phyloP scores from a whole-genome alignment of 139 green algal genomes.

The Tetraselmis striata region DNA sequence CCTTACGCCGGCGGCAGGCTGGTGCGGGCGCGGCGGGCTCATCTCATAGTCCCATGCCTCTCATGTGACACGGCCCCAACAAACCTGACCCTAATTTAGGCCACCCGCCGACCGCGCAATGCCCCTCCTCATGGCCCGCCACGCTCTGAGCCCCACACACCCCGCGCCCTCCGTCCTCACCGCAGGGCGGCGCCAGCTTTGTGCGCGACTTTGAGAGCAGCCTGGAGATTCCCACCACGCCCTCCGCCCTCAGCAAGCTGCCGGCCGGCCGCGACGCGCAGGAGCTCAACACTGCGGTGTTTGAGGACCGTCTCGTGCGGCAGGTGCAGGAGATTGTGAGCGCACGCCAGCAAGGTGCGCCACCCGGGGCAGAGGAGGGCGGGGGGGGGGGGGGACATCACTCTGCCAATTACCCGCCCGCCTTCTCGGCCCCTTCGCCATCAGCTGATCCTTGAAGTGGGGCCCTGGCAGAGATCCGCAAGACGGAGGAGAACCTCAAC shows the following conservation, averaged over 20 bases:
- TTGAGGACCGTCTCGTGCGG: not conserved
- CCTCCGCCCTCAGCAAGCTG: not conserved
- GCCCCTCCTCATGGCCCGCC: not conserved
- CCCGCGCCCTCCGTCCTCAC: not conserved
- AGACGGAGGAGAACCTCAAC: not conserved
- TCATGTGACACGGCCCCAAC: too few species aligned
- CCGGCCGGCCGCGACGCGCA: not conserved
- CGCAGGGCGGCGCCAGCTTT: not conserved
- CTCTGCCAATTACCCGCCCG: too few species aligned
- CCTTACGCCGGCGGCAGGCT: not conserved
- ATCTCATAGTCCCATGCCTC: too few species aligned
- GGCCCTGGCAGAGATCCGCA: not conserved
- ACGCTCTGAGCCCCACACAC: not conserved
- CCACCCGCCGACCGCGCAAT: not conserved
- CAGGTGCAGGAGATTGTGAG: not conserved
- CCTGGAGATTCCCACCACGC: not conserved
- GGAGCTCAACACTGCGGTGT: not conserved
- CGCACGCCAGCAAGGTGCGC: not conserved
- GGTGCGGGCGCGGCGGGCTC: too few species aligned
- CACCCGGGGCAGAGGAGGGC: too few species aligned
- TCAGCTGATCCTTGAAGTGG: too few species aligned
- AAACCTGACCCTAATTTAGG: too few species aligned
- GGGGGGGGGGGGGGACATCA: too few species aligned
- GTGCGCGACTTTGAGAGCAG: not conserved
- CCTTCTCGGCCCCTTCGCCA: too few species aligned